These are phyloP conservation scores for Maudiozyma serrabonitensis DNA, from an alignment of 805 yeast genomes.

Conservation along the genomic window DNA sequence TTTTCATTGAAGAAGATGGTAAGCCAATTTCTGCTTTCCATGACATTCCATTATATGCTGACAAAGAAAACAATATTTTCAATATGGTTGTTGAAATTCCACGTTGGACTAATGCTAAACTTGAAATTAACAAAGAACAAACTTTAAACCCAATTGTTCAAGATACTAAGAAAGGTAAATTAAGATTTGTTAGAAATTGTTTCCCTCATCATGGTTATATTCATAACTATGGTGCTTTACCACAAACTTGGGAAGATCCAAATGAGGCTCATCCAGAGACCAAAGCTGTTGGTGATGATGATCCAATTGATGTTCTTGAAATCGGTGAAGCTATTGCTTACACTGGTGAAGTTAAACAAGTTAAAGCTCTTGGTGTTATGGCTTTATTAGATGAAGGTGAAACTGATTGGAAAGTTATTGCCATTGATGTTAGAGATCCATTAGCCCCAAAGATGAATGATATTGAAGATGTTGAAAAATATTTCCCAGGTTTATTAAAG, in stretches of 20 bases:
- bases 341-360: constrained; percentile 74
- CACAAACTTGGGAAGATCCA: constrained; percentile 86
- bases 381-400: constrained; percentile 91
- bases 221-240: constrained; percentile 97
- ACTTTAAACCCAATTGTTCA: constrained; percentile 88
- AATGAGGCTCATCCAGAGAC: constrained; percentile 54
- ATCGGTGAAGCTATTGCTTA: constrained; percentile 58
- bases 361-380: constrained; percentile 87
- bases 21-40: constrained; percentile 94
- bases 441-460: constrained; percentile 79
- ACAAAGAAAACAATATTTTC: constrained; percentile 78
- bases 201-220: constrained; percentile 99
- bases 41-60: constrained; percentile 86
- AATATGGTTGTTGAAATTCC: constrained; percentile 96
- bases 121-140: constrained; percentile 83
- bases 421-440: constrained; percentile 79
- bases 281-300: constrained; percentile 68
- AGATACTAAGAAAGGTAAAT: constrained; percentile 94
- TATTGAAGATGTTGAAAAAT: constrained; percentile 80
- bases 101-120: constrained; percentile 96
- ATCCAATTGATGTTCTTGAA: constrained; percentile 80
- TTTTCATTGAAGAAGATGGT: constrained; percentile 85
- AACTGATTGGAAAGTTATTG: constrained; percentile 88
- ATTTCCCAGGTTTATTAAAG: constrained; percentile 86
- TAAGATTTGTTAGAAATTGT: constrained; percentile 92